Percentiles rank a stretch among this genome's conserved stretches.
phyloP scores from a whole-genome alignment of 768 basidiomycete species.

The Mrakia frigida region DNA sequence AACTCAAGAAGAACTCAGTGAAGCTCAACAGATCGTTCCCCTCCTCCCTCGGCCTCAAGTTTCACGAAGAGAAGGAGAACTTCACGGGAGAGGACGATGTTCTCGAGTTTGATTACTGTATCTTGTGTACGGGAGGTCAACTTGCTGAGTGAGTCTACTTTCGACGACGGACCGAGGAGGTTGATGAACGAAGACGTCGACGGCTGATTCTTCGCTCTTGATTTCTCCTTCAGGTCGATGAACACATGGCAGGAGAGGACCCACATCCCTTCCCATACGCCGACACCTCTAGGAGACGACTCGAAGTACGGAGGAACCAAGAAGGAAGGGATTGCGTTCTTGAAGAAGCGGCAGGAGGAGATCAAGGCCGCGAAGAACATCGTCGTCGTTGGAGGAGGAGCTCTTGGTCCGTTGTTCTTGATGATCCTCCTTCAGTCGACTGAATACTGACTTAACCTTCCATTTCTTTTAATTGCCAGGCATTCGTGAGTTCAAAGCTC shows the following conservation, averaged over 20 bases:
- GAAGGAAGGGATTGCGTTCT: not conserved
- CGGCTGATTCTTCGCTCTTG: too few species aligned
- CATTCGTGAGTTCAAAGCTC: not conserved
- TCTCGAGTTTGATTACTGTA: not conserved
- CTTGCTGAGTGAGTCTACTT: not conserved
- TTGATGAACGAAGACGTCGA: too few species aligned
- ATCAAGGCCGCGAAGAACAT: not conserved
- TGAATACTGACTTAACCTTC: too few species aligned
- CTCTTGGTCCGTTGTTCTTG: not conserved
- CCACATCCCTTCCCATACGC: not conserved
- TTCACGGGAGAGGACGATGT: not conserved
- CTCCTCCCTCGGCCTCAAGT: not conserved
- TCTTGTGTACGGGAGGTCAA: not conserved
- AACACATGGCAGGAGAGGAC: not conserved
- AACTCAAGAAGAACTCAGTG: not conserved
- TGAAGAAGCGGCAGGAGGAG: not conserved
- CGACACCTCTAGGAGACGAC: not conserved
- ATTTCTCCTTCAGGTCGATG: not conserved
- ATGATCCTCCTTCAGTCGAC: too few species aligned
- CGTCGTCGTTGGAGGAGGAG: not conserved
- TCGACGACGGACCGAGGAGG: too few species aligned
- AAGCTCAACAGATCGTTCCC: not conserved
- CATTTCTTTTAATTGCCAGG: not conserved
- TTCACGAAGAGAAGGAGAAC: not conserved
- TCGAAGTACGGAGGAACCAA: not conserved